Conservation (phyloP, 202 grass and related monocot species). For the Eragrostis tef region DNA sequence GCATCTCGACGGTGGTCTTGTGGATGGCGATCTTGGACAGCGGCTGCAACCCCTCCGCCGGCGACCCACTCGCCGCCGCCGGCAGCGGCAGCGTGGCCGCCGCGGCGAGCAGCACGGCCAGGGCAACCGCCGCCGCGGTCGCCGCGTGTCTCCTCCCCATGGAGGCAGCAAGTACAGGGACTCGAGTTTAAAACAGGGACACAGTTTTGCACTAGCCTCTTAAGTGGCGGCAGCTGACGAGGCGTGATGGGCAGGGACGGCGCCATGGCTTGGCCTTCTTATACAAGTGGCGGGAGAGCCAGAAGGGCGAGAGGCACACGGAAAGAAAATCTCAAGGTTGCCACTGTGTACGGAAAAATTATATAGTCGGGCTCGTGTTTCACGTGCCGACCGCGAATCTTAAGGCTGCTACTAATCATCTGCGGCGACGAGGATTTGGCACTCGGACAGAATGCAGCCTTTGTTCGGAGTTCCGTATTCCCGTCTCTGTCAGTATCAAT, state of each 20-base stretch:
- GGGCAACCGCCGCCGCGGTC: background rate
- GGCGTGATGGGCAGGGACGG: background rate
- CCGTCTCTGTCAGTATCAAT: too few relatives aligned
- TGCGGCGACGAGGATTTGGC: too few relatives aligned
- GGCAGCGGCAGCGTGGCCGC: background rate
- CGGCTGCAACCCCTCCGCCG: conserved; percentile 57
- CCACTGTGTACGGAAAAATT: too few relatives aligned
- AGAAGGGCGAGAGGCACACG: background rate
- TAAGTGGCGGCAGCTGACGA: background rate
- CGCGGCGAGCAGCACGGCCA: background rate
- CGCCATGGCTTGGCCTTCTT: background rate
- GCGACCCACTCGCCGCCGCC: background rate
- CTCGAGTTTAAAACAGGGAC: too few relatives aligned
- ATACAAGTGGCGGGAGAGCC: background rate
- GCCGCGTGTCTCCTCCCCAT: background rate
- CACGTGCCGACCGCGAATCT: too few relatives aligned
- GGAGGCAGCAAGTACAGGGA: background rate
- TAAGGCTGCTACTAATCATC: too few relatives aligned
- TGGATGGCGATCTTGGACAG: conserved; percentile 65
- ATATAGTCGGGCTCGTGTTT: background rate
- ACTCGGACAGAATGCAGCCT: too few relatives aligned
- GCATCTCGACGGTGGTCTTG: conserved; percentile 41
- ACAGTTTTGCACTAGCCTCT: background rate
- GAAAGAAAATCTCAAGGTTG: background rate
- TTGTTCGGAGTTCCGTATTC: too few relatives aligned